Percentiles rank a stretch among this genome's conserved stretches.
Conservation (phyloP, 1,139 yeast genomes). For the Debaryomycetaceae sp. region DNA sequence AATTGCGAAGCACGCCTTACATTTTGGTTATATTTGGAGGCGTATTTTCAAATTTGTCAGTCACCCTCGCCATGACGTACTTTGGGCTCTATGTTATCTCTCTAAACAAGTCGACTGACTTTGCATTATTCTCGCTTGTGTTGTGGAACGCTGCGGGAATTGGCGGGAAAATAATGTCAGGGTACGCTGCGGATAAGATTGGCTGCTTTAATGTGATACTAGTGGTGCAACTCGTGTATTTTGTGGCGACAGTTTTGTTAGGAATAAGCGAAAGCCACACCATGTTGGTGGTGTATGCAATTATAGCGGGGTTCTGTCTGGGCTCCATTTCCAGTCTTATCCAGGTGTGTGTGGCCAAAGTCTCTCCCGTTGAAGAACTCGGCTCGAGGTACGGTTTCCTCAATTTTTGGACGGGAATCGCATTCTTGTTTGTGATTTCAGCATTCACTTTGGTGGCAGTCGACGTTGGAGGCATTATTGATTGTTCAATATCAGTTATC, state of each 20-base stretch:
- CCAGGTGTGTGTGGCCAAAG: constrained; percentile 22
- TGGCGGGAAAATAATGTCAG: constrained; percentile 20
- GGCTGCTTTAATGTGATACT: constrained; percentile 23
- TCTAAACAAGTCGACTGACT: constrained; percentile 12
- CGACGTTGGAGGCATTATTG: constrained; percentile 2
- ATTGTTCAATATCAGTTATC: constrained; percentile 5
- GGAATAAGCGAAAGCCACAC: constrained; percentile 15
- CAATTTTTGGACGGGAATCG: constrained; percentile 12
- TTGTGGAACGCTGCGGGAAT: constrained; percentile 21
- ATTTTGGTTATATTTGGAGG: constrained; percentile 5
- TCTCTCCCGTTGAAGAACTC: constrained; percentile 18
- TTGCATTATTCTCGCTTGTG: constrained; percentile 16
- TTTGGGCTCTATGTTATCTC: constrained; percentile 20
- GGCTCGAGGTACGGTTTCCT: constrained; percentile 20
- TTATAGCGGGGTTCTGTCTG: constrained; percentile 12
- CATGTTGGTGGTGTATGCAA: constrained; percentile 18
- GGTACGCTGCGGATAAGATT: constrained; percentile 18
- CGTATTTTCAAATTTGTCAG: constrained; percentile 29
- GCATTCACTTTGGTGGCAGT: constrained; percentile 26
- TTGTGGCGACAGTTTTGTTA: constrained; percentile 13
- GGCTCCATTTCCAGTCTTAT: constrained; percentile 21
- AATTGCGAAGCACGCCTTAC: constrained; percentile 4
- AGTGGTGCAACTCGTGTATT: constrained; percentile 9
- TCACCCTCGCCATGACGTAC: constrained; percentile 33
- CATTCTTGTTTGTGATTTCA: constrained; percentile 22